Percentiles rank a stretch among this genome's conserved stretches.
phyloP scores from a whole-genome alignment of 352 stramenopile genomes.

The Phytophthora vignae region DNA sequence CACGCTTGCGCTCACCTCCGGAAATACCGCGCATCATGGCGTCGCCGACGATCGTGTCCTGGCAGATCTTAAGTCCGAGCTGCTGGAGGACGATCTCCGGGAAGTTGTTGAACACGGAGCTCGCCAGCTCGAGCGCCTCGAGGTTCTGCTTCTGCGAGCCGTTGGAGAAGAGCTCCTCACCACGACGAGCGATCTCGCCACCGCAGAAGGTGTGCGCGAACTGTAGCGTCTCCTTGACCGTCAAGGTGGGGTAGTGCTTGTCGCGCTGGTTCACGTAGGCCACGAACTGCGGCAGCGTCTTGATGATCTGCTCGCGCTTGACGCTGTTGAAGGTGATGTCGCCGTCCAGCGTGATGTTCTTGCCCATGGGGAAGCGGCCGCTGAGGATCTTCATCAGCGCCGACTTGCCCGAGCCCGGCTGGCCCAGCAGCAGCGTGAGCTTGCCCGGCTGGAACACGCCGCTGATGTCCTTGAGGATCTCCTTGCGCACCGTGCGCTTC shows the following conservation, averaged over 20 bases:
- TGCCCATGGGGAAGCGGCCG: constrained; percentile 43
- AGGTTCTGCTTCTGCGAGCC: constrained; percentile 17
- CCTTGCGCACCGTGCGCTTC: constrained; percentile 36
- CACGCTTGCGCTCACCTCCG: constrained; percentile 69
- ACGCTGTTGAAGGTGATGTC: constrained; percentile 51
- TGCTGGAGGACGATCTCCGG: constrained; percentile 30
- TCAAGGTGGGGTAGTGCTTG: constrained; percentile 60
- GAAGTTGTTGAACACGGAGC: constrained; percentile 20
- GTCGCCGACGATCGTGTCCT: constrained; percentile 71
- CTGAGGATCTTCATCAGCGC: constrained; percentile 53
- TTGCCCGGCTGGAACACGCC: constrained; percentile 46
- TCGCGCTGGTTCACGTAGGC: constrained; percentile 60
- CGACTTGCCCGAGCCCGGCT: constrained; percentile 49
- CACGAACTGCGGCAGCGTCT: constrained; percentile 48
- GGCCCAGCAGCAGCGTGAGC: constrained; percentile 47
- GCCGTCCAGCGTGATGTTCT: constrained; percentile 50
- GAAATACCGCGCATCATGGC: constrained; percentile 63
- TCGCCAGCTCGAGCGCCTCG: constrained; percentile 14
- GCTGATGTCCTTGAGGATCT: constrained; percentile 51
- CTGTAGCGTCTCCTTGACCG: constrained; percentile 60
- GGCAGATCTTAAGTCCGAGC: constrained; percentile 41
- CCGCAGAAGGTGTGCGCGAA: constrained; percentile 55
- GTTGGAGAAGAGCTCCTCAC: constrained; percentile 19
- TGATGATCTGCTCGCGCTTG: constrained; percentile 32
- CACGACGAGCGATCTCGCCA: constrained; percentile 33